Base-by-base conservation (phyloP, 371 early-diverging fungal species). In the Apophysomyces trapeziformis region DNA sequence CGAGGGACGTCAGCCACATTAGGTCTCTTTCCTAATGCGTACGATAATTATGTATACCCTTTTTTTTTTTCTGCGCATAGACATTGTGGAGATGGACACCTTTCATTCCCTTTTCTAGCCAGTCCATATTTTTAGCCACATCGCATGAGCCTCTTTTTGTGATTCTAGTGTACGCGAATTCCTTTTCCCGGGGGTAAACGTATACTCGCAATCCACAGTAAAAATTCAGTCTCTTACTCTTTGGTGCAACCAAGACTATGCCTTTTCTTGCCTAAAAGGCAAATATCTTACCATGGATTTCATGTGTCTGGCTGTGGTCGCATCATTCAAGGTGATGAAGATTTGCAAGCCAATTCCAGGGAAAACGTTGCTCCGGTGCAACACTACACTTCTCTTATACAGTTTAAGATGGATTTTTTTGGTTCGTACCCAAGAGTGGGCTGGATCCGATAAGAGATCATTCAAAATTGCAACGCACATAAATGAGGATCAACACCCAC, bases 281-380 rank as follows among this genome's bases (percentile, higher is more conserved):
- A 50, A 50, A 6, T 9, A 21, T 2, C 9, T 8, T 26, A 26
- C 54, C n/a, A 50, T 7, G 7, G 54, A 26, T 50, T 50, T 50
- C 54, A 50, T 50, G 54, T 50, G 54, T 21, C 21, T 50, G 46
- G 7, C 21, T 50, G 21, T 4, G 21, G 21, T 50, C 54, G 21
- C 54, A 50, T 50, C 54, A 50, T 50, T 21, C 2, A 50, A 35
- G 32, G 21, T 21, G 54, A 16, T 50, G 54, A 21, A 21, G 54
- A 50, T 50, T 50, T 50, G 21, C 54, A 50, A 8, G 21, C 21
- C 54, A 21, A 16, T 11, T 18, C 5, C 5, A 50, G 54, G 54
- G 54, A 50, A 50, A 50, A 50, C 54, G 21, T 50, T 50, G 54
- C 54, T 26, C 54, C 54, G 54, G 54, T 50, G 54, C 21, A 18